These are phyloP conservation scores for Vaccinium myrtillus DNA, from an alignment of 148 eudicot species.

Conservation along the genomic window DNA sequence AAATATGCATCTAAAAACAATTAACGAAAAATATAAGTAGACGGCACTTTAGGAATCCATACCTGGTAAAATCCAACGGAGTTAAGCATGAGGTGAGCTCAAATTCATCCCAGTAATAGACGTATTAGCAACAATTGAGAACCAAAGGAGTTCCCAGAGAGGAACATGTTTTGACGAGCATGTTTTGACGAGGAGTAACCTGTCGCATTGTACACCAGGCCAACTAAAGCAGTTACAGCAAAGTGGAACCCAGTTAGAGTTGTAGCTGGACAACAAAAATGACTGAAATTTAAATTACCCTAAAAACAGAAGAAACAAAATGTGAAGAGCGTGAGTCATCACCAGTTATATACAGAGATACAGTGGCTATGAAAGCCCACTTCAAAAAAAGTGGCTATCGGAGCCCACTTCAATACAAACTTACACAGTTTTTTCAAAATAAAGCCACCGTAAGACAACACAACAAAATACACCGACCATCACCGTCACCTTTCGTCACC, in stretches of 20 bases:
- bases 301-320: too few species aligned
- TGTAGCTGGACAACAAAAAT: conserved; percentile 72
- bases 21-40: background rate
- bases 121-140: conserved; percentile 76
- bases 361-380: too few species aligned
- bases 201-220: conserved; percentile 67
- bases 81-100: conserved; percentile 85
- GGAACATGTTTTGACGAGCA: too few species aligned
- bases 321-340: too few species aligned
- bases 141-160: conserved; percentile 80
- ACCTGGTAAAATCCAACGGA: conserved; percentile 96
- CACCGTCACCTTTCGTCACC: too few species aligned
- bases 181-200: conserved; percentile 74
- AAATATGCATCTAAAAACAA: background rate
- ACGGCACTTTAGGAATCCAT: conserved; percentile 17
- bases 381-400: too few species aligned
- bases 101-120: conserved; percentile 90
- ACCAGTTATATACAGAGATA: too few species aligned
- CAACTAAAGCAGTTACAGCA: conserved; percentile 80
- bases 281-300: too few species aligned
- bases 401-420: too few species aligned
- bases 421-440: too few species aligned
- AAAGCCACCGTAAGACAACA: too few species aligned
- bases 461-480: too few species aligned
- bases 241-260: conserved; percentile 85